Base-by-base conservation (phyloP, 805 yeast species). In the Candida koratica region DNA sequence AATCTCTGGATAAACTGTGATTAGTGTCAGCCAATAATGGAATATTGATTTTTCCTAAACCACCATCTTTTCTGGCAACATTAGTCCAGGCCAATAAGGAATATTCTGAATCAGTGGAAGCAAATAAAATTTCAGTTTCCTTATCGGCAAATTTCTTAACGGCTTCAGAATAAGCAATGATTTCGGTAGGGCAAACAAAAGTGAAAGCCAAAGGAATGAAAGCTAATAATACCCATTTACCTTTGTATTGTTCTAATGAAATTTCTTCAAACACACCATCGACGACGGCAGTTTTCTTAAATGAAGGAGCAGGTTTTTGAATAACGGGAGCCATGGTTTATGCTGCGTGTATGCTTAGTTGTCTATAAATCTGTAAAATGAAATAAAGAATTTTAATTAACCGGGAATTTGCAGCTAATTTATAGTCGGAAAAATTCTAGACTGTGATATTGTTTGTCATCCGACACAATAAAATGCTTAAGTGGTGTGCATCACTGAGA, bases 161-260 rank as follows among this genome's bases (percentile, higher is more conserved):
- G 53, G 97, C 96, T 55, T 90, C 96, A 47, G 96, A 85, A 83
- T 88, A 93, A 53, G 97, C 97, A 69, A 93, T 81, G 75, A 93
- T 89, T 77, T 93, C 97, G 52, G 98, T 93, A 68, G 99, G 98
- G 74, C 98, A 93, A 47, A 93, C 97, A 55, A 93, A 93, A 44
- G 99, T 93, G 89, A 93, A 93, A 36, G 98, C 98, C 78, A 90
- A 74, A 68, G 98, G 99, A 65, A 93, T 83, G 75, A 93, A 93
- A 46, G 94, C 97, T 58, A 93, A 77, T 49, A 93, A 70, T 52
- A 93, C 96, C 95, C 97, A 93, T 72, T 93, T 86, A 61, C 98
- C 98, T 74, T 82, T 82, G 85, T 82, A 93, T 70, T 86, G 84
- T 58, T 90, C 97, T 54, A 93, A 81, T 44, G 95, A 75, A 54